phyloP scores from a whole-genome alignment of 805 yeast species.

The Sungouiozyma intestinalis region DNA sequence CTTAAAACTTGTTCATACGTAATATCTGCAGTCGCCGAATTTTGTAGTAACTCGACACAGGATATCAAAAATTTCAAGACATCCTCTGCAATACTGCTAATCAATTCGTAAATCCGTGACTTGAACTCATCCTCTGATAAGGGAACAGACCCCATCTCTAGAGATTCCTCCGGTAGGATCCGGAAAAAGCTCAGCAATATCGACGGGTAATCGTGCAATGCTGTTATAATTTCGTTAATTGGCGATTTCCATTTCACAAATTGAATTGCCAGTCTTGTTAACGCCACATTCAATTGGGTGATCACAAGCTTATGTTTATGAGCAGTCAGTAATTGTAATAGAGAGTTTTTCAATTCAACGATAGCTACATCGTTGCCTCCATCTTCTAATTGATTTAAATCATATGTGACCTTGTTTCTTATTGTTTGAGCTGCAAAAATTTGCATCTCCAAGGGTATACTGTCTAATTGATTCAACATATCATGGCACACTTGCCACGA shows the following conservation, averaged over 20 bases:
- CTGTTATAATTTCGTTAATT: slow-evolving; percentile 50
- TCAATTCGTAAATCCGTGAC: slow-evolving; percentile 48
- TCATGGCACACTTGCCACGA: slow-evolving; percentile 72
- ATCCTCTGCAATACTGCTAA: slow-evolving; percentile 55
- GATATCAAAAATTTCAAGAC: slow-evolving; percentile 55
- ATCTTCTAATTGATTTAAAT: slow-evolving; percentile 58
- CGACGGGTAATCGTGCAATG: slow-evolving; percentile 32
- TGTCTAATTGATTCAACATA: slow-evolving; percentile 32
- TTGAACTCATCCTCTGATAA: slow-evolving; percentile 74
- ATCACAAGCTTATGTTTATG: slow-evolving; percentile 54
- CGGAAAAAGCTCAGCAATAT: slow-evolving; percentile 65
- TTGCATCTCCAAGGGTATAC: slow-evolving; percentile 43
- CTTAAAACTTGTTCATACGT: slow-evolving; percentile 40
- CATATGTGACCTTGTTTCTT: slow-evolving; percentile 74
- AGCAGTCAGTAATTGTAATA: slow-evolving; percentile 40
- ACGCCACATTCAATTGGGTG: slow-evolving; percentile 71
- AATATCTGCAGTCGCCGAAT: slow-evolving; percentile 14
- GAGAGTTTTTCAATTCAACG: slow-evolving; percentile 52
- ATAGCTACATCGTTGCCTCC: slow-evolving; percentile 34
- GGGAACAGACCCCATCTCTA: slow-evolving; percentile 66
- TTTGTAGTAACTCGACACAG: slow-evolving; percentile 22
- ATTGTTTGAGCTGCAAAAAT: slow-evolving; percentile 89
- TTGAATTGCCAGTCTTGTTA: slow-evolving; percentile 77
- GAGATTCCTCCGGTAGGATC: slow-evolving; percentile 84
- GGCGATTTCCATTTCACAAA: slow-evolving; percentile 63